Percentiles rank a stretch among this genome's conserved stretches.
These are phyloP conservation scores for Lineolata rhizophorae DNA, from an alignment of 495 filamentous ascomycete species.

Conservation along the genomic window DNA sequence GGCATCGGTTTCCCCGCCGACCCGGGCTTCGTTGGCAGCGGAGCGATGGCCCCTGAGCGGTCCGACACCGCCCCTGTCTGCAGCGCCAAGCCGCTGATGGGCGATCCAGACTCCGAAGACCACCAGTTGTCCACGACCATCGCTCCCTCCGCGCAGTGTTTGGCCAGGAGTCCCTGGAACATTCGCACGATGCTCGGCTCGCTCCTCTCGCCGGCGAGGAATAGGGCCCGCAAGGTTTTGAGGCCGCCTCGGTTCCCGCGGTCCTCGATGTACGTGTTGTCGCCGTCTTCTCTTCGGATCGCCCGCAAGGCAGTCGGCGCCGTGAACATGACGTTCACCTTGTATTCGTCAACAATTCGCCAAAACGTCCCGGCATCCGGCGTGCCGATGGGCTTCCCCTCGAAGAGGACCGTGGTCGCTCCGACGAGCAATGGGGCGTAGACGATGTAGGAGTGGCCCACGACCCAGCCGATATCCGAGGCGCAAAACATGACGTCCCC, in stretches of 20 bases:
- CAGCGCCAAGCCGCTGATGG: conserved; percentile 65
- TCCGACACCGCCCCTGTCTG: conserved; percentile 21
- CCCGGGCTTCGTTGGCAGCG: conserved; percentile 48
- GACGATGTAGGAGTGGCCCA: conserved; percentile 33
- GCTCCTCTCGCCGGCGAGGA: conserved; percentile 74
- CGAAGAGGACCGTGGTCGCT: conserved; percentile 71
- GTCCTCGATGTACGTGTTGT: conserved; percentile 37
- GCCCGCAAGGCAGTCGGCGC: conserved; percentile 75
- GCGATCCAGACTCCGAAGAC: conserved; percentile 79
- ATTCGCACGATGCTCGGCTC: conserved; percentile 67
- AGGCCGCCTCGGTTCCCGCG: conserved; percentile 44
- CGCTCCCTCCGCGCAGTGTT: conserved; percentile 38
- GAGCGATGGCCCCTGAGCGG: conserved; percentile 10
- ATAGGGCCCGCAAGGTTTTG: conserved; percentile 44
- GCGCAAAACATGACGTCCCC: conserved; percentile 72
- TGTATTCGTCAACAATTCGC: conserved; percentile 66
- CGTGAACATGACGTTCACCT: conserved; percentile 64
- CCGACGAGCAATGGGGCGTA: conserved; percentile 70
- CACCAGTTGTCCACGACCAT: conserved; percentile 88
- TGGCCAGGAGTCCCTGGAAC: conserved; percentile 47
- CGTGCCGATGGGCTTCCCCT: conserved; percentile 82
- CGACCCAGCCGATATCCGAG: conserved; percentile 22
- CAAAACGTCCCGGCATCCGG: conserved; percentile 75
- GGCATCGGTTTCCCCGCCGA: conserved; percentile 80
- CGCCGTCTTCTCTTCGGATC: conserved; percentile 66